Conservation (phyloP, 2,329 filamentous ascomycete genomes). For the Colletotrichum cereale region DNA sequence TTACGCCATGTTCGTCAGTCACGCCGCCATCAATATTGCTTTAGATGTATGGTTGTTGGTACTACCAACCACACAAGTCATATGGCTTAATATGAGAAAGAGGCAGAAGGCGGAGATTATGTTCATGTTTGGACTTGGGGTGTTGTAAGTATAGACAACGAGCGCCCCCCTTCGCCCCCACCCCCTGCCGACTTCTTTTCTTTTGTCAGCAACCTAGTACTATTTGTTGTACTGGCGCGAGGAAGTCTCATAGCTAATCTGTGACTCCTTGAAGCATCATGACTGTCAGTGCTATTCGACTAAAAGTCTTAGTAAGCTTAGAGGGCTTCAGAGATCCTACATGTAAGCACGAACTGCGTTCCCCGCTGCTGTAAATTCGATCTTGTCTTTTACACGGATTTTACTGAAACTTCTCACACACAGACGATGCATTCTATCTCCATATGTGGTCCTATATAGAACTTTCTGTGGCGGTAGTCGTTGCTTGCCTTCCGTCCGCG, state of each 20-base stretch:
- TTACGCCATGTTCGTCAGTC: slow-evolving; percentile 53
- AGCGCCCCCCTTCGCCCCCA: neutral
- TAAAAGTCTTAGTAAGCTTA: slow-evolving; percentile 53
- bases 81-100: slow-evolving; percentile 48
- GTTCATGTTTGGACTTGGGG: slow-evolving; percentile 54
- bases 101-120: slow-evolving; percentile 53
- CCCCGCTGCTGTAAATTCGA: slow-evolving; percentile 56
- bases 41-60: slow-evolving; percentile 58
- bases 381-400: slow-evolving; percentile 51
- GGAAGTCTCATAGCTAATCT: slow-evolving; percentile 2
- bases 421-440: slow-evolving; percentile 52
- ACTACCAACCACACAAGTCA: slow-evolving; percentile 54
- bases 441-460: slow-evolving; percentile 62
- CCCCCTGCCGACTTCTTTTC: neutral
- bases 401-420: neutral
- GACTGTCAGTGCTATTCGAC: slow-evolving; percentile 52
- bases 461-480: slow-evolving; percentile 57
- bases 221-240: neutral
- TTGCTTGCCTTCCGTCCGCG: slow-evolving; percentile 53
- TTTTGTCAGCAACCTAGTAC: too few relatives aligned
- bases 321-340: slow-evolving; percentile 52
- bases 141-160: slow-evolving; percentile 33
- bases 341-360: slow-evolving; percentile 49
- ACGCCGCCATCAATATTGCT: slow-evolving; percentile 57
- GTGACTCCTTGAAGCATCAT: slow-evolving; percentile 48